These are phyloP conservation scores for Solanum rostratum DNA, from an alignment of 257 asterid genomes.

Conservation along the genomic window DNA sequence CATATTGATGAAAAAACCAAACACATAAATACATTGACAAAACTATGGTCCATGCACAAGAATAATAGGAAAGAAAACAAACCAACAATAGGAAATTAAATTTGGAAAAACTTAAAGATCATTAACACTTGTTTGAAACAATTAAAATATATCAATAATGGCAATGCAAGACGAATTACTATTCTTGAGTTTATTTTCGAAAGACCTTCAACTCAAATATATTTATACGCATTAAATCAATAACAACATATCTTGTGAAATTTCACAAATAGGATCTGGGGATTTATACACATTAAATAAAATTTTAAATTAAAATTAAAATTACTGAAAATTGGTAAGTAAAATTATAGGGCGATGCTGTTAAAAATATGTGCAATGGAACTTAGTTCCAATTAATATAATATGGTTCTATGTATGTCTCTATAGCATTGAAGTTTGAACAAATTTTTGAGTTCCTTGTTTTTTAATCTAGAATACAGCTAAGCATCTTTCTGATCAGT, in stretches of 20 bases:
- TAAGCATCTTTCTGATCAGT: slow-evolving; percentile 2
- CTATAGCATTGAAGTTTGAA: not conserved
- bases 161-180: not conserved
- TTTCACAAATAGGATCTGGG: too few relatives aligned
- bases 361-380: not conserved
- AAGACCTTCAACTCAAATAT: too few relatives aligned
- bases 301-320: not conserved
- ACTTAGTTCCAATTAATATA: not conserved
- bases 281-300: too few relatives aligned
- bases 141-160: not conserved
- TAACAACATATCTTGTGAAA: too few relatives aligned
- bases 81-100: not conserved
- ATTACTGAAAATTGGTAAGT: not conserved
- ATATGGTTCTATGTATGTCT: not conserved
- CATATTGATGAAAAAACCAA: not conserved
- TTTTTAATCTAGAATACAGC: slow-evolving; percentile 21
- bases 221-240: too few relatives aligned
- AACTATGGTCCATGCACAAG: not conserved
- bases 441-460: not conserved
- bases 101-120: not conserved
- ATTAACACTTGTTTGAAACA: not conserved
- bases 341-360: not conserved
- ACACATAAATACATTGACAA: not conserved
- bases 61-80: not conserved
- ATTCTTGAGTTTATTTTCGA: too few relatives aligned